These are phyloP conservation scores for Zizania latifolia DNA, from an alignment of 176 grass and related monocot genomes.

Conservation along the genomic window DNA sequence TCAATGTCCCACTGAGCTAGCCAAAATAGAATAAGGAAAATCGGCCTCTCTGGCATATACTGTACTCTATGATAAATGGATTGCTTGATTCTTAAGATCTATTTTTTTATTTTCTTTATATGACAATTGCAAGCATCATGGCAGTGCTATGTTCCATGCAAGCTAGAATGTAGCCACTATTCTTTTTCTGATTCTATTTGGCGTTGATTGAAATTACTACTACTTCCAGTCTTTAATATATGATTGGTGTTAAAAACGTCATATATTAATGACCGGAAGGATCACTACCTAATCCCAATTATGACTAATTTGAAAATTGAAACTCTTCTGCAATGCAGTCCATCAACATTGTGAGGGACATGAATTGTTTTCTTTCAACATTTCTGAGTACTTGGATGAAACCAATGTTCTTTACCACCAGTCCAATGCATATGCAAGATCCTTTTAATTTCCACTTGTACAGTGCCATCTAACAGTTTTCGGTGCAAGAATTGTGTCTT, in stretches of 20 bases:
- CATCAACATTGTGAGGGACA: background rate
- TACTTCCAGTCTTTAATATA: no score
- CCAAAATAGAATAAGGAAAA: constrained; percentile 16
- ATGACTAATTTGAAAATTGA: background rate
- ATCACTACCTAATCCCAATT: no score
- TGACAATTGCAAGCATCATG: background rate
- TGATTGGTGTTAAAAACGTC: no score
- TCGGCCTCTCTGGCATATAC: background rate
- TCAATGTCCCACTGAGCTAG: background rate
- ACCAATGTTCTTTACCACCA: background rate
- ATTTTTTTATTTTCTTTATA: background rate
- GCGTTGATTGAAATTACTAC: background rate
- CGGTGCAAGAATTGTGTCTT: background rate
- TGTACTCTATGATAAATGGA: background rate
- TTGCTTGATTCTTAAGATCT: background rate
- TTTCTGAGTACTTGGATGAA: background rate
- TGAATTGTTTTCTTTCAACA: background rate
- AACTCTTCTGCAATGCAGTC: background rate
- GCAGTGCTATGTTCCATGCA: no score
- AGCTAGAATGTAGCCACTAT: background rate
- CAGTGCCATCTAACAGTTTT: background rate
- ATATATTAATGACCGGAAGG: no score
- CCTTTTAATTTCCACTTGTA: background rate
- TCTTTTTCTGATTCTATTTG: background rate
- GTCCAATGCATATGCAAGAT: background rate